These are phyloP conservation scores for Plasmodium fragile DNA, from an alignment of 169 alveolate genomes.

Conservation along the genomic window DNA sequence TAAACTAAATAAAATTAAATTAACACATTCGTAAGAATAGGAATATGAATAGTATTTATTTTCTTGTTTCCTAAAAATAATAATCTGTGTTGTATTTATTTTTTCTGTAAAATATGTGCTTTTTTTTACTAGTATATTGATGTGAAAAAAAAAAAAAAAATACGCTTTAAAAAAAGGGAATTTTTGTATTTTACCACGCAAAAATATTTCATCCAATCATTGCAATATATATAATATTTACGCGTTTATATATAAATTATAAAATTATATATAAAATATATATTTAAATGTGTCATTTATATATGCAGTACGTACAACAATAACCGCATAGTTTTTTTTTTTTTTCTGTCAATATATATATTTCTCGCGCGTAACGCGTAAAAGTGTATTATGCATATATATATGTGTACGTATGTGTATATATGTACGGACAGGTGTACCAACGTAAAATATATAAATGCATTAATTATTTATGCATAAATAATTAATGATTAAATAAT, in stretches of 20 bases:
- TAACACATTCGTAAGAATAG: slow-evolving; percentile 49
- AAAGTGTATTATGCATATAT: background rate
- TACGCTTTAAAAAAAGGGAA: background rate
- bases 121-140: background rate
- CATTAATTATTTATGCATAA: background rate
- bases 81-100: slow-evolving; percentile 2
- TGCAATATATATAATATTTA: background rate
- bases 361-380: background rate
- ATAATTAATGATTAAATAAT: too few relatives aligned
- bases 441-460: slow-evolving; percentile 2
- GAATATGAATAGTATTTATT: background rate
- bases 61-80: background rate
- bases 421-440: slow-evolving; percentile 2
- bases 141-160: slow-evolving; percentile 7
- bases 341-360: slow-evolving; percentile 2
- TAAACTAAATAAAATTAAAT: background rate
- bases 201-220: background rate
- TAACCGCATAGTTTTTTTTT: background rate
- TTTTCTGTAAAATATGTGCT: background rate
- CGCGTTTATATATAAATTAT: background rate
- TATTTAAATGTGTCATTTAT: background rate
- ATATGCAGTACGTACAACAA: slow-evolving; percentile 5
- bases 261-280: slow-evolving; percentile 14
- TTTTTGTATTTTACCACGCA: slow-evolving; percentile 4
- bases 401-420: background rate